These are phyloP conservation scores for Candida mattraensis DNA, from an alignment of 805 yeast species.

Conservation along the genomic window DNA sequence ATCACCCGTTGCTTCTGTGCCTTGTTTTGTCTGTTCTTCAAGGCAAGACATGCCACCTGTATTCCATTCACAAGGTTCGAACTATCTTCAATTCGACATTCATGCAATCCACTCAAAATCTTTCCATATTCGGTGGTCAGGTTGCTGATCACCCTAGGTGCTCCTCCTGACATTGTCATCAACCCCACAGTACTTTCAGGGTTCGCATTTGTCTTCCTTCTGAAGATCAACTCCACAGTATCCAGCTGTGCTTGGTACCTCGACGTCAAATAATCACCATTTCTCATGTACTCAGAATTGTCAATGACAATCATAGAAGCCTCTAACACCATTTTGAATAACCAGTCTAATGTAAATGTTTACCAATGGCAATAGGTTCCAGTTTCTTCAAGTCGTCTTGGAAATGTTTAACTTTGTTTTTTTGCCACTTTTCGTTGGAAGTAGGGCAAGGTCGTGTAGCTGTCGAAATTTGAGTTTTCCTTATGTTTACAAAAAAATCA, in stretches of 20 bases:
- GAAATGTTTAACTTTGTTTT: slow-evolving; percentile 6
- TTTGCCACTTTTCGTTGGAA: slow-evolving; percentile 18
- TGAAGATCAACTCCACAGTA: slow-evolving; percentile 83
- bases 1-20: slow-evolving; percentile 88
- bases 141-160: slow-evolving; percentile 86
- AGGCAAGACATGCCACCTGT: slow-evolving; percentile 90
- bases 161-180: slow-evolving; percentile 81
- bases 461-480: no score
- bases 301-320: slow-evolving; percentile 95
- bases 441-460: slow-evolving; percentile 15
- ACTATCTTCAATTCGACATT: slow-evolving; percentile 66
- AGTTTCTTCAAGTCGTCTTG: slow-evolving; percentile 1
- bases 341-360: not conserved
- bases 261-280: slow-evolving; percentile 88
- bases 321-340: slow-evolving; percentile 76
- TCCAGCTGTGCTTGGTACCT: slow-evolving; percentile 92
- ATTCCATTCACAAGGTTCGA: slow-evolving; percentile 76
- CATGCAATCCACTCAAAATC: slow-evolving; percentile 80
- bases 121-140: slow-evolving; percentile 86
- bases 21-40: slow-evolving; percentile 94
- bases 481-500: not conserved
- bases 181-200: slow-evolving; percentile 95
- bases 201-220: slow-evolving; percentile 79
- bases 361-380: not conserved
- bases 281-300: slow-evolving; percentile 93